Percentiles rank a stretch among this genome's conserved stretches.
Conservation (phyloP, 1,139 yeast genomes). For the Tardiomyces blankii region DNA sequence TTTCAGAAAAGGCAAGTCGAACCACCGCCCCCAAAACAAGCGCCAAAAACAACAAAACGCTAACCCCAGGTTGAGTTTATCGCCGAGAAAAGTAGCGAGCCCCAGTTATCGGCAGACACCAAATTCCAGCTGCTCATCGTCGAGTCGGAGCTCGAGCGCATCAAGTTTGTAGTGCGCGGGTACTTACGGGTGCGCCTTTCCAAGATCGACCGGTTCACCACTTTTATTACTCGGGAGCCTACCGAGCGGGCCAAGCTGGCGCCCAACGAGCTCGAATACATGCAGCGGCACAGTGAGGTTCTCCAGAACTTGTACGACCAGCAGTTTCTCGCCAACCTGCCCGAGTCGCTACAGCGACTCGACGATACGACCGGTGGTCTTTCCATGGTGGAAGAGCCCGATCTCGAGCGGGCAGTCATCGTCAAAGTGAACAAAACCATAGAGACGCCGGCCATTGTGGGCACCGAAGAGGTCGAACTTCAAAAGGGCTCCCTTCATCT, state of each 20-base stretch:
- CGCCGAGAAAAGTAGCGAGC: slow-evolving; percentile 41
- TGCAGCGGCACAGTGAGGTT: slow-evolving; percentile 53
- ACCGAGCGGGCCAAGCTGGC: slow-evolving; percentile 34
- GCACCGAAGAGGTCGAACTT: slow-evolving; percentile 53
- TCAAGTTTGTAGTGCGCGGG: slow-evolving; percentile 67
- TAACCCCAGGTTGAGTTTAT: slow-evolving; percentile 41
- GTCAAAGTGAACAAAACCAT: slow-evolving; percentile 41
- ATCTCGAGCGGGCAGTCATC: slow-evolving; percentile 65
- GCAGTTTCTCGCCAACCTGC: slow-evolving; percentile 57
- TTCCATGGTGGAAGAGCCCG: slow-evolving; percentile 73
- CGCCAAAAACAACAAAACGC: slow-evolving; percentile 11
- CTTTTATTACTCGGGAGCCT: slow-evolving; percentile 35
- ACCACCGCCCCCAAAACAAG: slow-evolving; percentile 10
- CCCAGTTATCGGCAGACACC: slow-evolving; percentile 44
- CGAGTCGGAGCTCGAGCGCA: slow-evolving; percentile 84
- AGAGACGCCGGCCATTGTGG: slow-evolving; percentile 22
- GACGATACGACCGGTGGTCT: slow-evolving; percentile 72
- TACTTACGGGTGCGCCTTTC: slow-evolving; percentile 66
- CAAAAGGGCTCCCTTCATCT: slow-evolving; percentile 61
- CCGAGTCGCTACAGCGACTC: slow-evolving; percentile 53
- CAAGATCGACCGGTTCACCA: slow-evolving; percentile 52
- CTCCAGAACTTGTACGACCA: slow-evolving; percentile 55
- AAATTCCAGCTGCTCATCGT: slow-evolving; percentile 73
- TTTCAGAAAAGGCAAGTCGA: neutral
- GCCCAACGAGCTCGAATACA: slow-evolving; percentile 49